These are phyloP conservation scores for Sugiyamaella americana DNA, from an alignment of 805 yeast genomes.

Conservation along the genomic window DNA sequence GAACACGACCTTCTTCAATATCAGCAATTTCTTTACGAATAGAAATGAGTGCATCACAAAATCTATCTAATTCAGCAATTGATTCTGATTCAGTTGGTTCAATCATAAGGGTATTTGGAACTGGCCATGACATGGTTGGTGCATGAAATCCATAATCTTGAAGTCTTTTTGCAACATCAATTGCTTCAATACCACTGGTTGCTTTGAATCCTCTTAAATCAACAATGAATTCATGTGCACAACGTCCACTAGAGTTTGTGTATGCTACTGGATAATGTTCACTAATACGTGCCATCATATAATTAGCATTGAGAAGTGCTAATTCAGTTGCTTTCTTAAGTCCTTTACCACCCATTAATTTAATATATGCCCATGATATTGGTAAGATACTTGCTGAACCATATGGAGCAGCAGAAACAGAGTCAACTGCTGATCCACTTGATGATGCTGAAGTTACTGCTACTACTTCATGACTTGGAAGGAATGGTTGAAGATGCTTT, in stretches of 20 bases:
- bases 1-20: conserved; percentile 56
- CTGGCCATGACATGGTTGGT: conserved; percentile 98
- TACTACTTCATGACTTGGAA: conserved; percentile 71
- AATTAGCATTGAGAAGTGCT: conserved; percentile 93
- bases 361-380: conserved; percentile 90
- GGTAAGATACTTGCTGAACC: conserved; percentile 94
- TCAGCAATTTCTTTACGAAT: conserved; percentile 79
- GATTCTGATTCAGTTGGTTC: conserved; percentile 98
- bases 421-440: conserved; percentile 40
- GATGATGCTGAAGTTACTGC: conserved; percentile 40
- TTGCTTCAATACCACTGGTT: conserved; percentile 75
- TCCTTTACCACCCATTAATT: conserved; percentile 82
- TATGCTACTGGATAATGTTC: conserved; percentile 72
- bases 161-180: conserved; percentile 92
- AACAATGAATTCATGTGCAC: conserved; percentile 95
- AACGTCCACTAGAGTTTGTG: conserved; percentile 58
- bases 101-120: conserved; percentile 94
- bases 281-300: conserved; percentile 77
- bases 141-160: conserved; percentile 99
- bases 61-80: conserved; percentile 80
- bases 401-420: conserved; percentile 91
- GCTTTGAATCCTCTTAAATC: conserved; percentile 82
- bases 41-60: conserved; percentile 77
- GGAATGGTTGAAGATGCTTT: conserved; percentile 66
- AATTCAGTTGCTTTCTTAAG: conserved; percentile 81